These are phyloP conservation scores for Geotrichum australiense DNA, from an alignment of 1,139 yeast species.

Conservation along the genomic window DNA sequence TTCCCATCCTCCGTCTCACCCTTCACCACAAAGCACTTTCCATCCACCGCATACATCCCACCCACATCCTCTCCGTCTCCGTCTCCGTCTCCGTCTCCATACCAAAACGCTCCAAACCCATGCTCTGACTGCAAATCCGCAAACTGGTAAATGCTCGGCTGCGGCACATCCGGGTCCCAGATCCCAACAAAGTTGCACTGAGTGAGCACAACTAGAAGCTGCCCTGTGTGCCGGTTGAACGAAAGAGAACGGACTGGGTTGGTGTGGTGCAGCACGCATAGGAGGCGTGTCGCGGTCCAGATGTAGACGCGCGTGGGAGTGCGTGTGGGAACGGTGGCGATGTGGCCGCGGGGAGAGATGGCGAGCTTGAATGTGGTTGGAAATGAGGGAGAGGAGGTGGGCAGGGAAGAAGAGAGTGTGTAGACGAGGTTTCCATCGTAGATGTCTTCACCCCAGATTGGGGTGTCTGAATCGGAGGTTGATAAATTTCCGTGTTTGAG, in stretches of 20 bases:
- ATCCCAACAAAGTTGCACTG: conserved; percentile 14
- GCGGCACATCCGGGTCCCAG: conserved; percentile 10
- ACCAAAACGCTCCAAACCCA: conserved; percentile 8
- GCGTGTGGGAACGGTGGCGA: conserved; percentile 18
- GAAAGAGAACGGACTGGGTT: conserved; percentile 5
- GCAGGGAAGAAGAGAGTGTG: conserved; percentile 17
- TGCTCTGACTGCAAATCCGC: conserved; percentile 8
- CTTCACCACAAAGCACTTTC: too few species aligned
- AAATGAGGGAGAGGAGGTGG: conserved; percentile 17
- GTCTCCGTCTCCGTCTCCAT: neutral
- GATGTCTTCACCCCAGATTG: conserved; percentile 24
- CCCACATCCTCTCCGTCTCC: too few species aligned
- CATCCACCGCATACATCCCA: conserved; percentile 12
- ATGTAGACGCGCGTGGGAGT: conserved; percentile 19
- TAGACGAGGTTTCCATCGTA: conserved; percentile 13
- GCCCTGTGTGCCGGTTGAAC: conserved; percentile 6
- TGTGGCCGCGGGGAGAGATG: conserved; percentile 12
- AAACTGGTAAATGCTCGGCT: conserved; percentile 12
- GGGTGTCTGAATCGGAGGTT: conserved; percentile 19
- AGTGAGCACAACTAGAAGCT: conserved; percentile 8
- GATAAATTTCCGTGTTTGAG: conserved; percentile 21
- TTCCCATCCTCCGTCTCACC: too few species aligned
- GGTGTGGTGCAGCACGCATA: conserved; percentile 11
- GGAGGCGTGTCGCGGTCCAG: conserved; percentile 14
- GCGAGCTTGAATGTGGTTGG: neutral